phyloP scores from a whole-genome alignment of 352 stramenopile species.

The Peronospora destructor region DNA sequence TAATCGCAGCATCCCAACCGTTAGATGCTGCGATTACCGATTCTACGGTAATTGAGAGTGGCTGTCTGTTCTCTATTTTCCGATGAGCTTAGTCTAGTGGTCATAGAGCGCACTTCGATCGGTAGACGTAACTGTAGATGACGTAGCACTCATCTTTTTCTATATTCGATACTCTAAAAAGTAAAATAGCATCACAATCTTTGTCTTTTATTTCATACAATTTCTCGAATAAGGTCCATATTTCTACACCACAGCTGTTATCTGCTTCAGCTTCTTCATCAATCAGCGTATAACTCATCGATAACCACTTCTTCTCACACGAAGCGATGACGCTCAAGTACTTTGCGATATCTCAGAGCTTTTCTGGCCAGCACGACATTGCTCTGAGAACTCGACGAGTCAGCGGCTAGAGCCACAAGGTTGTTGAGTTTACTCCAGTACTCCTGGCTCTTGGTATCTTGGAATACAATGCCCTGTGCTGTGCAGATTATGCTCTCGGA shows the following conservation, averaged over 20 bases:
- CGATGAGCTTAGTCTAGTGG: too few species aligned
- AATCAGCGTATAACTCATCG: conserved; percentile 4
- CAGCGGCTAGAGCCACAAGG: conserved; percentile 18
- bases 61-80: too few species aligned
- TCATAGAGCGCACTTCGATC: too few species aligned
- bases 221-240: neutral
- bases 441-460: conserved; percentile 18
- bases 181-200: neutral
- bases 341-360: conserved; percentile 31
- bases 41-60: too few species aligned
- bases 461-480: conserved; percentile 24
- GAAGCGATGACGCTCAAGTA: conserved; percentile 16
- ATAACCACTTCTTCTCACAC: neutral
- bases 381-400: conserved; percentile 16
- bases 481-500: conserved; percentile 35
- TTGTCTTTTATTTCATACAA: neutral
- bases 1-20: neutral
- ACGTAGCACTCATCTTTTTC: too few species aligned
- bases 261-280: neutral
- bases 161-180: too few species aligned
- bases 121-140: too few species aligned
- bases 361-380: conserved; percentile 34
- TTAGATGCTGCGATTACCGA: too few species aligned
- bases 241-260: neutral
- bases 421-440: conserved; percentile 16